Base-by-base conservation (phyloP, 129 eudicot genomes). In the Arctium lappa region DNA sequence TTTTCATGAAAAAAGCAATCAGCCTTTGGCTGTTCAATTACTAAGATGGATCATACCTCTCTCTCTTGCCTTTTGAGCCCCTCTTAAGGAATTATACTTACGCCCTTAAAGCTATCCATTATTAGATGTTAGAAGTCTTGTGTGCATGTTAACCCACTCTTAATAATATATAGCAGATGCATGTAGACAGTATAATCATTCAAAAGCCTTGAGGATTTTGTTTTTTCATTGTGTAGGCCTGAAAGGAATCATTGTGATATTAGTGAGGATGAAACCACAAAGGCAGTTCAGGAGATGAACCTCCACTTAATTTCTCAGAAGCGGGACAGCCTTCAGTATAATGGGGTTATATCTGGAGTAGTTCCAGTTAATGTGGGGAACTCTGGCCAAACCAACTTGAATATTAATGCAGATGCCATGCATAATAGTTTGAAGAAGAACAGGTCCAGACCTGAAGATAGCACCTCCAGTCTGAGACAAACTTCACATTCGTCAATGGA, bases 171-270 rank as follows among this genome's bases (percentile, higher is more conserved):
- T n/a, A 46, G 18, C 74, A 44, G 33, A 68, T 69, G n/a, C 34
- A 69, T 71, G 36, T 42, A 29, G 13, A 69, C 66, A 79, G 6
- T 30, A 6, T 56, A 56, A 10, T 42, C 69, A 36, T 15, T 38
- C 6, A 39, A 31, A 76, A 69, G 63, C 37, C 42, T 29, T 22
- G 71, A 53, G 29, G 16, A 4, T 32, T 84, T 62, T 22, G 68
- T 46, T 84, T 40, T 82, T 39, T 50, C 8, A 74, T 53, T 81
- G 22, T 83, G 29, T 79, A 95, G 99, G 91, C 99, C 97, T 81
- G 97, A 94, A 79, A 89, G 77, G 92, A 93, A 95, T 77, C 80
- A 76, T 53, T 95, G 99, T 88, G 92, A 84, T 83, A 34, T 95
- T 74, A 84, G 92, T 65, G 89, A 95, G 84, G 97, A 83, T 5